Conservation (phyloP, 2,329 filamentous ascomycete species). For the Tolypocladium album region DNA sequence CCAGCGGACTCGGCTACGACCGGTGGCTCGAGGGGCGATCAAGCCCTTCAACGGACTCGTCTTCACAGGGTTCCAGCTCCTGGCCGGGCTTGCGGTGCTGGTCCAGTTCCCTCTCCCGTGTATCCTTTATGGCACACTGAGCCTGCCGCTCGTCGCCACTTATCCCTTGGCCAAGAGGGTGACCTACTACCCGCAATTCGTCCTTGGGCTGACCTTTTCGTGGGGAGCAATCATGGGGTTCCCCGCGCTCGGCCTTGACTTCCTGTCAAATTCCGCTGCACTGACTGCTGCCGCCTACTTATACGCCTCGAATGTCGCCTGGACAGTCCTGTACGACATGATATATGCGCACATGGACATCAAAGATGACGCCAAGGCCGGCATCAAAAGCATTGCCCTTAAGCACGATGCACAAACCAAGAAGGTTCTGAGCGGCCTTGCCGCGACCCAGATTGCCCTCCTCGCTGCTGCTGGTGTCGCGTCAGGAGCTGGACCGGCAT, state of each 20-base stretch:
- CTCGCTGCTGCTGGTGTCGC: conserved; percentile 59
- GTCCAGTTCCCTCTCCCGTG: conserved; percentile 66
- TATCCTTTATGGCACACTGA: conserved; percentile 68
- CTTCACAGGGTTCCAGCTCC: conserved; percentile 65
- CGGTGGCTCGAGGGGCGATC: conserved; percentile 70
- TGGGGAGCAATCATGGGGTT: conserved; percentile 88
- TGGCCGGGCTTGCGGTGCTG: conserved; percentile 62
- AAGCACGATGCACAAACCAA: conserved; percentile 72
- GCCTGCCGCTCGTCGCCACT: conserved; percentile 57
- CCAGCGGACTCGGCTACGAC: conserved; percentile 62
- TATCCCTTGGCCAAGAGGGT: conserved; percentile 81
- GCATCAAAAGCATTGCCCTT: conserved; percentile 80
- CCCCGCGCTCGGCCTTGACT: conserved; percentile 67
- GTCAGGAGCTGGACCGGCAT: conserved; percentile 56
- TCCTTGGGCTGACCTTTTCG: conserved; percentile 76
- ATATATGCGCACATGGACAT: conserved; percentile 92
- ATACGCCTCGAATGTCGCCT: conserved; percentile 70
- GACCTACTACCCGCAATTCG: conserved; percentile 77
- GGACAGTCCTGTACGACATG: conserved; percentile 87
- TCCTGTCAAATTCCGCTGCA: conserved; percentile 54
- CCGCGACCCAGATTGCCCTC: conserved; percentile 56
- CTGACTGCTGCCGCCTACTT: conserved; percentile 56
- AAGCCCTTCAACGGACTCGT: conserved; percentile 59
- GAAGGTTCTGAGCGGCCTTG: conserved; percentile 59
- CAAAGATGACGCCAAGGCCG: conserved; percentile 73